These are phyloP conservation scores for Paraconiothyrium sp. DNA, from an alignment of 2,329 filamentous ascomycete species.

Conservation along the genomic window DNA sequence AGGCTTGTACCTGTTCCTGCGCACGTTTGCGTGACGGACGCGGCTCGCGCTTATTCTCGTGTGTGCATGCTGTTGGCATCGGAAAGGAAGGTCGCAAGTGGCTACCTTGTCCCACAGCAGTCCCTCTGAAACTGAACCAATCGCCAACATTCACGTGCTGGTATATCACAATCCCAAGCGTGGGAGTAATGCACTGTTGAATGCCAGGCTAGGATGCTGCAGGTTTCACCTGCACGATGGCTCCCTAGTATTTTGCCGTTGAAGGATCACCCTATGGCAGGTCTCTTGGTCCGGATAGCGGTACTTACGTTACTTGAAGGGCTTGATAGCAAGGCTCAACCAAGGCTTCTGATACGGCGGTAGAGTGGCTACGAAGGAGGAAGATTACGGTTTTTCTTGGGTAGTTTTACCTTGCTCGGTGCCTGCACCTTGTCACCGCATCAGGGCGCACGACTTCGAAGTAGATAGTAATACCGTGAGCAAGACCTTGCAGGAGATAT, in stretches of 20 bases:
- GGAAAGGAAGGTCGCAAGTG: conserved; percentile 4
- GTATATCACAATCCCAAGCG: not conserved
- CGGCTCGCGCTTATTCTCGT: conserved; percentile 11
- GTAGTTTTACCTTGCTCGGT: not conserved
- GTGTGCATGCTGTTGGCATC: not conserved
- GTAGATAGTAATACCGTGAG: too few species aligned
- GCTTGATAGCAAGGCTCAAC: not conserved
- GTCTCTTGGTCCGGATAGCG: not conserved
- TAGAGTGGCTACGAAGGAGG: not conserved
- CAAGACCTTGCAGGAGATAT: too few species aligned
- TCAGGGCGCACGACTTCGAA: too few species aligned
- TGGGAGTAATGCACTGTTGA: not conserved
- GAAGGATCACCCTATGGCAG: not conserved
- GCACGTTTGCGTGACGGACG: not conserved
- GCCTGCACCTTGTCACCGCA: too few species aligned
- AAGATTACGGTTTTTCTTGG: not conserved
- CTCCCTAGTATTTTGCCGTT: not conserved
- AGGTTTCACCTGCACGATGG: not conserved
- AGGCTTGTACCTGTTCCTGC: not conserved
- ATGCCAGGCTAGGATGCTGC: not conserved
- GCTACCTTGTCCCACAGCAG: not conserved
- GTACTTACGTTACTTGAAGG: not conserved
- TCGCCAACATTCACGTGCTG: not conserved
- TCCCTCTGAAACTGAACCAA: not conserved
- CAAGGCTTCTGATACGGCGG: not conserved